A percentile compares a stretch with the other conserved stretches of the same genome.
Conservation (phyloP, 805 yeast genomes). For the Yarrowia osloensis region DNA sequence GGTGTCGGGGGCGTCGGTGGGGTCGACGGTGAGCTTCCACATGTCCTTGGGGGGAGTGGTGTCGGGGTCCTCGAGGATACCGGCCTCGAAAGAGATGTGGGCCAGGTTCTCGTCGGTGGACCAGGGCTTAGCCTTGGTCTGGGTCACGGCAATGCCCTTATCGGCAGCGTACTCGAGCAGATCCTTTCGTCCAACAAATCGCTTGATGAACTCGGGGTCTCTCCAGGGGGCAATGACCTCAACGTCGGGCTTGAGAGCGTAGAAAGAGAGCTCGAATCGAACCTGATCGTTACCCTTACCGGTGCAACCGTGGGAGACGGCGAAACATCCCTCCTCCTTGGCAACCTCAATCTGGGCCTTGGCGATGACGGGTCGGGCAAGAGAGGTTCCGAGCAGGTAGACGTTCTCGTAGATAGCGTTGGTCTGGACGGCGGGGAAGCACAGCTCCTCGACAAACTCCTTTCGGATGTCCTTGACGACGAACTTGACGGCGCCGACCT, state of each 20-base stretch:
- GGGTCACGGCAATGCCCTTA: constrained; percentile 91
- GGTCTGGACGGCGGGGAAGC: constrained; percentile 95
- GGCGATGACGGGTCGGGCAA: constrained; percentile 98
- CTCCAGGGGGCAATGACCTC: constrained; percentile 99
- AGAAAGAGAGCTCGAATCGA: constrained; percentile 94
- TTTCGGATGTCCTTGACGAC: constrained; percentile 92
- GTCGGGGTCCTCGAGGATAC: constrained; percentile 98
- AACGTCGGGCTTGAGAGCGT: constrained; percentile 97
- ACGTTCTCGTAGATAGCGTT: constrained; percentile 98
- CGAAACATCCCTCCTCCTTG: constrained; percentile 95
- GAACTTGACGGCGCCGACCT: constrained; percentile 95
- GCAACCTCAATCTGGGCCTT: constrained; percentile 98
- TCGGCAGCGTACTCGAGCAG: constrained; percentile 89
- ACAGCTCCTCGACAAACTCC: constrained; percentile 88
- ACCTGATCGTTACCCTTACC: constrained; percentile 99
- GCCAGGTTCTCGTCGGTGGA: constrained; percentile 99
- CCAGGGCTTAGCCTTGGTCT: constrained; percentile 99
- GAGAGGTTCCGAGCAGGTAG: constrained; percentile 92
- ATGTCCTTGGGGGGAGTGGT: constrained; percentile 99
- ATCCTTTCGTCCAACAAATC: constrained; percentile 98
- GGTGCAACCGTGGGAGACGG: constrained; percentile 98
- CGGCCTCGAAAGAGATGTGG: constrained; percentile 98
- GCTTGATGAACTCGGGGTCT: constrained; percentile 88
- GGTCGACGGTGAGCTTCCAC: constrained; percentile 99
- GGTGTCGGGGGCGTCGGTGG: constrained; percentile 87